These are phyloP conservation scores for Cladobotryum protrusum DNA, from an alignment of 2,329 filamentous ascomycete species.

Conservation along the genomic window DNA sequence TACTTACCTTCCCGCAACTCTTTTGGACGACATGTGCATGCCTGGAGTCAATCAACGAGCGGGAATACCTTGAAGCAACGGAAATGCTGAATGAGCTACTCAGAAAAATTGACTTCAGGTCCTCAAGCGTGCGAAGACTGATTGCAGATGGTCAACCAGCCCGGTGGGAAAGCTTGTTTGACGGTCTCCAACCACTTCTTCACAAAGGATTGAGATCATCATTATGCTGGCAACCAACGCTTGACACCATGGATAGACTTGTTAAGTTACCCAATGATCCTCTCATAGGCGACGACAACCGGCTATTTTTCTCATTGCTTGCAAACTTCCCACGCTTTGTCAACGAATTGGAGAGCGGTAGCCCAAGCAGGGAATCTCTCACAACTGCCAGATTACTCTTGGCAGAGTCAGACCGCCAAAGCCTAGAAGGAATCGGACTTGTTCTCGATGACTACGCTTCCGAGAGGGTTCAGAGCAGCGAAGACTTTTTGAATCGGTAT, in stretches of 20 bases:
- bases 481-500: slow-evolving; percentile 71
- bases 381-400: slow-evolving; percentile 64
- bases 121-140: slow-evolving; percentile 59
- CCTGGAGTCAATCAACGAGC: slow-evolving; percentile 92
- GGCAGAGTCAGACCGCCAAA: slow-evolving; percentile 65
- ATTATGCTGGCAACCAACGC: slow-evolving; percentile 68
- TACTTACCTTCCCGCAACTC: slow-evolving; percentile 86
- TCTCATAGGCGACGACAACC: slow-evolving; percentile 74
- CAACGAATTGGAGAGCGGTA: slow-evolving; percentile 64
- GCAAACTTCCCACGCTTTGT: slow-evolving; percentile 89
- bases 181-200: slow-evolving; percentile 76
- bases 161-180: slow-evolving; percentile 84
- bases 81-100: slow-evolving; percentile 87
- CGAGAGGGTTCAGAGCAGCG: slow-evolving; percentile 57
- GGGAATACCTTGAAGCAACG: slow-evolving; percentile 85
- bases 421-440: slow-evolving; percentile 58
- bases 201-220: slow-evolving; percentile 92
- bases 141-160: slow-evolving; percentile 73
- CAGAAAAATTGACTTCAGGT: slow-evolving; percentile 73
- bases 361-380: slow-evolving; percentile 48
- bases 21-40: slow-evolving; percentile 99
- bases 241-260: slow-evolving; percentile 72
- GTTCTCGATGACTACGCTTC: slow-evolving; percentile 66
- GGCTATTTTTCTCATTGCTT: slow-evolving; percentile 77
- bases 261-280: slow-evolving; percentile 71